Evolutionary conservation across 306 rosid species (phyloP).

Genomic region (Pueraria montana): DNA sequence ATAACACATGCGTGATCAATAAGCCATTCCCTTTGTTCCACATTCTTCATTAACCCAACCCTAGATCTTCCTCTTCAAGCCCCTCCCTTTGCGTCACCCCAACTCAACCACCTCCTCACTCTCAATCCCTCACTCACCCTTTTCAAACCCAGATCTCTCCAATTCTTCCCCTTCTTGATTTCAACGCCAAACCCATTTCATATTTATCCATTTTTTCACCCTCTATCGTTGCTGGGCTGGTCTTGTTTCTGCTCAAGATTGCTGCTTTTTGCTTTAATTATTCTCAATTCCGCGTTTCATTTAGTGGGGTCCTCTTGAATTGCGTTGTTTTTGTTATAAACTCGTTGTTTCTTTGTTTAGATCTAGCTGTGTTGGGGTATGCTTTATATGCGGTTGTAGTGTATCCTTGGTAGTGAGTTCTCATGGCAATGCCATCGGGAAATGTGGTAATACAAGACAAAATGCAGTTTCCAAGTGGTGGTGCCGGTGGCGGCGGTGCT

Average conservation of each 20-base stretch:
- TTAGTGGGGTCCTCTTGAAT: conserved; percentile 55
- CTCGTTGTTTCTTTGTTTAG: conserved; percentile 48
- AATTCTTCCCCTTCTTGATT: conserved; percentile 23
- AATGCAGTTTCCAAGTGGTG: conserved; percentile 77
- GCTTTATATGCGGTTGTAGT: conserved; percentile 63
- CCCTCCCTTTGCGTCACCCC: conserved; percentile 56
- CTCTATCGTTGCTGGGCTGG: conserved; percentile 42
- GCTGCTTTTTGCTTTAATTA: conserved; percentile 44
- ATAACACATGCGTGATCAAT: conserved; percentile 50
- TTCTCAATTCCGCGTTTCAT: conserved; percentile 49
- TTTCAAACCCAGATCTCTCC: conserved; percentile 61
- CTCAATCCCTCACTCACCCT: conserved; percentile 23
- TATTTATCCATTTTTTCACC: neutral
- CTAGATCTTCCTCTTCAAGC: conserved; percentile 66
- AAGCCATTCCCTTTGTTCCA: conserved; percentile 41
- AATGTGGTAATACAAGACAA: conserved; percentile 80
- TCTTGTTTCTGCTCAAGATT: conserved; percentile 45
- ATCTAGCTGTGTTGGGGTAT: conserved; percentile 58
- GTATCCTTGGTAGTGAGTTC: conserved; percentile 52
- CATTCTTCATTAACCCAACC: conserved; percentile 56
- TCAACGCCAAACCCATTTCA: conserved; percentile 19
- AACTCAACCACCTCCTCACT: conserved; percentile 50
- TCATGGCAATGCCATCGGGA: conserved; percentile 98
- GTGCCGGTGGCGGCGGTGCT: conserved; percentile 45
- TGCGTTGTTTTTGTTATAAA: conserved; percentile 23